Evolutionary conservation across 1,284 basidiomycete genomes (phyloP).

Genomic region (Coniophora puteana): DNA sequence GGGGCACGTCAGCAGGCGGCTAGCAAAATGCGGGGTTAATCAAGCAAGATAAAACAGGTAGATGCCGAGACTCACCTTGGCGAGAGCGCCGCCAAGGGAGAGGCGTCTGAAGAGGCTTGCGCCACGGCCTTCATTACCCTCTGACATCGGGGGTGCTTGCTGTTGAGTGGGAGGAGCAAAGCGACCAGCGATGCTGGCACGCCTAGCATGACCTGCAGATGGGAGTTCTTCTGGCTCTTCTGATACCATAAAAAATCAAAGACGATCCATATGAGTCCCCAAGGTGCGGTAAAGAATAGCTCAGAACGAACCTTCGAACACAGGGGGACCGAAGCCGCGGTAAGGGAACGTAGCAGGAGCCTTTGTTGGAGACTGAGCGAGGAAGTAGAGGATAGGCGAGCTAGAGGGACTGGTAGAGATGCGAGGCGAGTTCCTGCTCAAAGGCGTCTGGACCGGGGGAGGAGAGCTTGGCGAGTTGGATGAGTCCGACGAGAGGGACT

Average conservation of each 20-base stretch:
- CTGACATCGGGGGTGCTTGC: constrained; percentile 32
- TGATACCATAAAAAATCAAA: no score
- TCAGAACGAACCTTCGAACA: constrained; percentile 53
- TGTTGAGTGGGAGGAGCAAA: constrained; percentile 45
- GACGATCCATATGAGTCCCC: not conserved
- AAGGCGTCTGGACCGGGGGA: constrained; percentile 40
- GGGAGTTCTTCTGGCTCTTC: constrained; percentile 39
- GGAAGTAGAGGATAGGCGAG: constrained; percentile 69
- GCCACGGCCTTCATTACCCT: constrained; percentile 56
- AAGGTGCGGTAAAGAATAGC: not conserved
- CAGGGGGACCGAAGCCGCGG: constrained; percentile 50
- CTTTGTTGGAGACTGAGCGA: constrained; percentile 56
- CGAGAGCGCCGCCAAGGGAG: constrained; percentile 58
- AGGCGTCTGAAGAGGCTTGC: constrained; percentile 66
- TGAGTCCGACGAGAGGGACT: constrained; percentile 54
- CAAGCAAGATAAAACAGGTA: not conserved
- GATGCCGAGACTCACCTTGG: constrained; percentile 43
- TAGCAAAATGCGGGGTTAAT: no score
- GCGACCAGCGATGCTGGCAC: constrained; percentile 46
- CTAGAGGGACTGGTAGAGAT: constrained; percentile 50
- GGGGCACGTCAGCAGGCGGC: constrained; percentile 13
- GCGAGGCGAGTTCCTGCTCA: constrained; percentile 31
- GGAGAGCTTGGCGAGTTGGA: constrained; percentile 45
- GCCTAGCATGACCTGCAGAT: constrained; percentile 43
- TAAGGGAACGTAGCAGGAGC: constrained; percentile 54